These are phyloP conservation scores for Boletus subcaerulescens DNA, from an alignment of 768 basidiomycete species.

Conservation along the genomic window DNA sequence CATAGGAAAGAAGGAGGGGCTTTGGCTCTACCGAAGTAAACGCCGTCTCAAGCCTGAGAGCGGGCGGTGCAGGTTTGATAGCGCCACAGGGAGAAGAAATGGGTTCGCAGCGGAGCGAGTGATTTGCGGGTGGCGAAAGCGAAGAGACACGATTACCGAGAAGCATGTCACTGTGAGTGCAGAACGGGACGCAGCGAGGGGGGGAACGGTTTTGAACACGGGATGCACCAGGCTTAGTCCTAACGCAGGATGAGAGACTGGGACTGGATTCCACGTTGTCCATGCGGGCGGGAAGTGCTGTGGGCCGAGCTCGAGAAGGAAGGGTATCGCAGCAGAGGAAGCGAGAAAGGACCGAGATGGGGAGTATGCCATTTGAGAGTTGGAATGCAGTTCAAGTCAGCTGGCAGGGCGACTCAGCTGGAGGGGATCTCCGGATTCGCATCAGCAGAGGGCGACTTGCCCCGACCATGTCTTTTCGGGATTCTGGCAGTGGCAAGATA, in stretches of 20 bases:
- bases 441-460: conserved; percentile 12
- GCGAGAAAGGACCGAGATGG: conserved; percentile 1
- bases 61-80: background rate
- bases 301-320: background rate
- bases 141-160: background rate
- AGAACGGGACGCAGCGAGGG: background rate
- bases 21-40: background rate
- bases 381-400: conserved; percentile 19
- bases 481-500: background rate
- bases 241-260: background rate
- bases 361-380: conserved; percentile 9
- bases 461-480: conserved; percentile 24
- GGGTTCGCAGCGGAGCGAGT: background rate
- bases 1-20: conserved; percentile 26
- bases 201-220: background rate
- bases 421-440: conserved; percentile 12
- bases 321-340: conserved; percentile 2
- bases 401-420: background rate
- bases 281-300: background rate
- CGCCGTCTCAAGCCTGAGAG: background rate
- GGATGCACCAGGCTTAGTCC: background rate
- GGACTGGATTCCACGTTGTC: background rate
- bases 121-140: too few relatives aligned
- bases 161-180: background rate
- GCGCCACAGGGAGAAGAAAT: background rate